Conservation (phyloP, 345 rosid species). For the Litchi chinensis region DNA sequence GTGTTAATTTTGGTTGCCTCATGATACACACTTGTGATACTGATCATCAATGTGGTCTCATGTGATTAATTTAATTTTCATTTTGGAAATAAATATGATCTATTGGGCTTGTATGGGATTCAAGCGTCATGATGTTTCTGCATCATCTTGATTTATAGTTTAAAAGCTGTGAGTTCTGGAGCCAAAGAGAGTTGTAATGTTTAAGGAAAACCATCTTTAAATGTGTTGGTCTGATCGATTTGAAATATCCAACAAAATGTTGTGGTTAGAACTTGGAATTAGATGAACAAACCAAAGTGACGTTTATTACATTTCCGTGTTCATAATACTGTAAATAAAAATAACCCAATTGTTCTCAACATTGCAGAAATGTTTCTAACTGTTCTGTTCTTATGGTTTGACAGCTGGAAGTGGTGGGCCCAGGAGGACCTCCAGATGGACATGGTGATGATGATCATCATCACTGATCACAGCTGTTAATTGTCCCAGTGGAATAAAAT, state of each 20-base stretch:
- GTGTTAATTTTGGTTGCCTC: neutral
- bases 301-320: too few species aligned
- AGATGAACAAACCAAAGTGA: neutral
- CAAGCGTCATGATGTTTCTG: neutral
- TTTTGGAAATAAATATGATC: neutral
- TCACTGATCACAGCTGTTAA: constrained; percentile 39
- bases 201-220: neutral
- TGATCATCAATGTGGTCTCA: neutral
- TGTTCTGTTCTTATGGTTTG: constrained; percentile 11
- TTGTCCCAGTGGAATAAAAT: constrained; percentile 36
- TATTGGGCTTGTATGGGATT: neutral
- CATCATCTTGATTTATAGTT: neutral
- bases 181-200: neutral
- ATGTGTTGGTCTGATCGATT: too few species aligned
- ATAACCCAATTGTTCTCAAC: neutral
- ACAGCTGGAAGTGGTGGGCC: constrained; percentile 92
- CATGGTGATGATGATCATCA: constrained; percentile 64
- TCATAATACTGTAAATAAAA: neutral
- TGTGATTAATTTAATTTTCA: neutral
- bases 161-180: neutral
- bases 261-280: too few species aligned
- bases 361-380: constrained; percentile 19
- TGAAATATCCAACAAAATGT: too few species aligned
- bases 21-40: neutral
- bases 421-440: constrained; percentile 88